A percentile compares a stretch with the other conserved stretches of the same genome.
phyloP scores from a whole-genome alignment of 2,329 filamentous ascomycete species.

The Ophiostoma sp. region DNA sequence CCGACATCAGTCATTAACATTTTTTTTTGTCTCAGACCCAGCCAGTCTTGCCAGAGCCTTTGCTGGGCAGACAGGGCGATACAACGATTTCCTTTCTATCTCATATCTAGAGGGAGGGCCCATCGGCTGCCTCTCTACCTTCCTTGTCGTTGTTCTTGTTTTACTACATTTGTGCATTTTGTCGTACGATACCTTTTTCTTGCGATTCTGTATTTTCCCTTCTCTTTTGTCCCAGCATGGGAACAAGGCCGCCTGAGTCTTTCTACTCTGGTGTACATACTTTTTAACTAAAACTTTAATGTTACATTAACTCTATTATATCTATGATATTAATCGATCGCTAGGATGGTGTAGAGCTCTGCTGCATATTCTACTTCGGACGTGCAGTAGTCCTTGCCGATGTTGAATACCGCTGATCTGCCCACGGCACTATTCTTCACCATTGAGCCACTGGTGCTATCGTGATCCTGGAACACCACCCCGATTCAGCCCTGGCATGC shows the following conservation, averaged over 20 bases:
- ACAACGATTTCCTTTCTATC: neutral
- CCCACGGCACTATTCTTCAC: too few relatives aligned
- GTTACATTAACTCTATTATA: neutral
- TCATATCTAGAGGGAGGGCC: neutral
- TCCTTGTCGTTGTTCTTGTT: neutral
- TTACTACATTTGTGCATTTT: neutral
- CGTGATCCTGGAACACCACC: too few relatives aligned
- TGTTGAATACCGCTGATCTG: too few relatives aligned
- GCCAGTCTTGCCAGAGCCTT: neutral
- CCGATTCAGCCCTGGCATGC: too few relatives aligned
- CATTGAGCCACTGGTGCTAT: too few relatives aligned
- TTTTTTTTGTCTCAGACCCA: neutral
- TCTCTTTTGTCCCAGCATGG: neutral
- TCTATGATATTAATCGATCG: neutral
- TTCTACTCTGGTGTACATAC: neutral
- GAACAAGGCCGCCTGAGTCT: neutral
- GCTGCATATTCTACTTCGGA: too few relatives aligned
- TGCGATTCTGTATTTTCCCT: neutral
- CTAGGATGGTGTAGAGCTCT: too few relatives aligned
- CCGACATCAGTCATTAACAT: neutral
- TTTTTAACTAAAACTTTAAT: neutral
- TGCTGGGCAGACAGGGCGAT: neutral
- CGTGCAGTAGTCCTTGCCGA: too few relatives aligned
- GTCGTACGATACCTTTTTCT: conserved; percentile 8
- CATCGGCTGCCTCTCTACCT: neutral